Percentiles rank a stretch among this genome's conserved stretches.
These are phyloP conservation scores for Clavulina sp. DNA, from an alignment of 768 basidiomycete species.

Conservation along the genomic window DNA sequence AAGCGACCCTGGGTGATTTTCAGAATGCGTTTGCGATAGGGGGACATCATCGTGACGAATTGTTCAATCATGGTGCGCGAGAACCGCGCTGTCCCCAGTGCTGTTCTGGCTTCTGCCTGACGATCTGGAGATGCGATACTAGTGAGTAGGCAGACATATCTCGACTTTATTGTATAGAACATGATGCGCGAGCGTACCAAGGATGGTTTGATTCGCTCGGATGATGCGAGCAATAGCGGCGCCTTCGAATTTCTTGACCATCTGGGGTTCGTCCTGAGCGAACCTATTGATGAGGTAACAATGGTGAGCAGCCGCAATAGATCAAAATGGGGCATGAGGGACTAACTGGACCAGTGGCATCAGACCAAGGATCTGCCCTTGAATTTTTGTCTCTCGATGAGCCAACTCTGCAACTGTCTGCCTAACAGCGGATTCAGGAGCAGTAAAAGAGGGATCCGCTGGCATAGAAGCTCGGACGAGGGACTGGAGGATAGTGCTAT, in stretches of 20 bases:
- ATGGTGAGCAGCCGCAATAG: not conserved
- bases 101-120: not conserved
- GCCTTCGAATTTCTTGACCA: slow-evolving; percentile 12
- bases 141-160: not conserved
- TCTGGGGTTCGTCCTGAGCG: slow-evolving; percentile 14
- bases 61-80: not conserved
- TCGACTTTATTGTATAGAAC: not conserved
- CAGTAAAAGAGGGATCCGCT: slow-evolving; percentile 9
- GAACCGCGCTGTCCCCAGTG: not conserved
- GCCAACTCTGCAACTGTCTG: slow-evolving; percentile 14
- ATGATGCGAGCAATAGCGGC: slow-evolving; percentile 10
- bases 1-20: slow-evolving; percentile 7
- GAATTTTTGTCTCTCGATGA: slow-evolving; percentile 15
- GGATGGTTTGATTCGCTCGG: slow-evolving; percentile 14
- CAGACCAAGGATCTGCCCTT: slow-evolving; percentile 14
- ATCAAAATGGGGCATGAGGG: not conserved
- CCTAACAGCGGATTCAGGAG: slow-evolving; percentile 8
- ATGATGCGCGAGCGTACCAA: slow-evolving; percentile 7
- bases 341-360: slow-evolving; percentile 14
- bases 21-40: not conserved
- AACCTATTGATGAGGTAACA: slow-evolving; percentile 11
- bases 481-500: slow-evolving; percentile 15
- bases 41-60: not conserved
- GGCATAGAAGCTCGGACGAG: slow-evolving; percentile 10
- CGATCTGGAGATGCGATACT: not conserved